phyloP scores from a whole-genome alignment of 768 basidiomycete species.

The Austroboletus festivus region DNA sequence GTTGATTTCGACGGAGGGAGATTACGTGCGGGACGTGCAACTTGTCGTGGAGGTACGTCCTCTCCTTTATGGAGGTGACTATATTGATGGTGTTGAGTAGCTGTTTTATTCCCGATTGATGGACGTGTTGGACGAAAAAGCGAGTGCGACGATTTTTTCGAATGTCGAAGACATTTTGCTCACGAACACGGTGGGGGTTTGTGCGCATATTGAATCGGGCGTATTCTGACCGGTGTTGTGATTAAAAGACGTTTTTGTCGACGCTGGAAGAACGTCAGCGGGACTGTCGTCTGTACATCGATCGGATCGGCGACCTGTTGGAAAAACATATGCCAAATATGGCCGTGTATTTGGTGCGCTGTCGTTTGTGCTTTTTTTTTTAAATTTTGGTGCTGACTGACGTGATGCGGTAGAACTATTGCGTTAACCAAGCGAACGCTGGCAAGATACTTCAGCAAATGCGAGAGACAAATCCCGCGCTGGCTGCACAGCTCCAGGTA shows the following conservation, averaged over 20 bases:
- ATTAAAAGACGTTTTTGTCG: conserved; percentile 77
- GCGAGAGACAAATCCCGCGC: conserved; percentile 61
- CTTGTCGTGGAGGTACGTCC: conserved; percentile 79
- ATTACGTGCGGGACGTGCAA: conserved; percentile 90
- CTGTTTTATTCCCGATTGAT: conserved; percentile 84
- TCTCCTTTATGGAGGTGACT: background rate
- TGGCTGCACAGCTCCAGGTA: conserved; percentile 69
- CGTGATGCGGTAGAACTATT: conserved; percentile 61
- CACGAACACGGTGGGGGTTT: conserved; percentile 68
- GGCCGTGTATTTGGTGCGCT: conserved; percentile 71
- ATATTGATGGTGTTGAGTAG: conserved; percentile 36
- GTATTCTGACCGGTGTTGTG: no score
- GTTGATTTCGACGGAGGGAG: conserved; percentile 84
- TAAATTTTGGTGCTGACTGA: background rate
- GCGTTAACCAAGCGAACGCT: conserved; percentile 81
- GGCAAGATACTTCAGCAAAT: conserved; percentile 74
- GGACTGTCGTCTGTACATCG: conserved; percentile 87
- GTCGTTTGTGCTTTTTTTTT: background rate
- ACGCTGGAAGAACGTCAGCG: conserved; percentile 90
- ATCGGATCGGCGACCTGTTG: conserved; percentile 84
- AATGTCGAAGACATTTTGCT: conserved; percentile 92
- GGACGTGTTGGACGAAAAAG: conserved; percentile 67
- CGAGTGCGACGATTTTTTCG: conserved; percentile 80
- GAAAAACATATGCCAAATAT: conserved; percentile 72
- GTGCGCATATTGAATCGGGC: background rate